phyloP scores from a whole-genome alignment of 1,139 yeast genomes.

The Petasospora fabianii region DNA sequence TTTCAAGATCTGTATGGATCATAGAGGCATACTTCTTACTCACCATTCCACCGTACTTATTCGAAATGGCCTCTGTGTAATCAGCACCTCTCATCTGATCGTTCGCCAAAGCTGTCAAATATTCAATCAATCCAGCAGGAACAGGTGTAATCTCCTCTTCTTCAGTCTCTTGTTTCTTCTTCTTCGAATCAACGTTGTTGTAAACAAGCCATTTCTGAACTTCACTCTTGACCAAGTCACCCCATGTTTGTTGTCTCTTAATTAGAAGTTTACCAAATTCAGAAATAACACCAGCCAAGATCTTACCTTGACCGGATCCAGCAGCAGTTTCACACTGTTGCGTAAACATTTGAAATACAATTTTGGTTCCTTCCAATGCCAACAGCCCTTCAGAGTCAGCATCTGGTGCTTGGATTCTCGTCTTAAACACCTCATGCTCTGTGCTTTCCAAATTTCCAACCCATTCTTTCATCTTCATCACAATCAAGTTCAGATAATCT shows the following conservation, averaged over 20 bases:
- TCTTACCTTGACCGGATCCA: conserved; percentile 79
- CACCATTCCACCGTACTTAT: conserved; percentile 61
- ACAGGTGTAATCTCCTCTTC: conserved; percentile 30
- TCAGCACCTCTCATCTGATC: conserved; percentile 86
- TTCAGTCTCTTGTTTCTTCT: conserved; percentile 10
- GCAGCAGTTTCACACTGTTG: conserved; percentile 94
- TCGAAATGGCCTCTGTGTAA: conserved; percentile 69
- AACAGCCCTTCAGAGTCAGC: conserved; percentile 58
- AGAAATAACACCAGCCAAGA: conserved; percentile 77
- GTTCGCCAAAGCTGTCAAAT: conserved; percentile 78
- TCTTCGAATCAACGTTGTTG: conserved; percentile 30
- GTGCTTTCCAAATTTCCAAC: conserved; percentile 58
- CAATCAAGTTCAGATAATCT: conserved; percentile 69
- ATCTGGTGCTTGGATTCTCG: conserved; percentile 71
- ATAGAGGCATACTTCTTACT: conserved; percentile 57
- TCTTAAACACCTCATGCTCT: conserved; percentile 59
- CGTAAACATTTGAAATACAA: conserved; percentile 76
- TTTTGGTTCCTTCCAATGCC: conserved; percentile 68
- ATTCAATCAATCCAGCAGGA: conserved; percentile 78
- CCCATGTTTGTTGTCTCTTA: conserved; percentile 61
- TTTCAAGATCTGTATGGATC: conserved; percentile 56
- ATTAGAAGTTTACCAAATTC: conserved; percentile 65
- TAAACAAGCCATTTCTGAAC: conserved; percentile 47
- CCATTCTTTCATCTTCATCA: conserved; percentile 80
- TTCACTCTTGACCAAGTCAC: conserved; percentile 53